Evolutionary conservation across 1,284 basidiomycete species (phyloP).

Genomic region (Moesziomyces aphidis): DNA sequence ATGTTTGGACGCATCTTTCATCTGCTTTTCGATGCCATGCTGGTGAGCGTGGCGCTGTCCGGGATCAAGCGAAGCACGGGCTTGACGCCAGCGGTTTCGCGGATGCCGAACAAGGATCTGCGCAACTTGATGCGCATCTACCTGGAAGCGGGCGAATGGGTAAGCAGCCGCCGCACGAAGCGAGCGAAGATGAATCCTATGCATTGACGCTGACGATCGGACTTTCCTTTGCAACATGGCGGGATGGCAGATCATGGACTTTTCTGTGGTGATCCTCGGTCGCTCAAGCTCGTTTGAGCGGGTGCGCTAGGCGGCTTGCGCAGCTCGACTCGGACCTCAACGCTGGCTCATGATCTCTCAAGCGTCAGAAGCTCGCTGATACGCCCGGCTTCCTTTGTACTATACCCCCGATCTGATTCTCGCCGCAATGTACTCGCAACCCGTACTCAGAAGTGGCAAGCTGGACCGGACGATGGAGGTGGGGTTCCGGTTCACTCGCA

Average conservation of each 20-base stretch:
- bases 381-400: too few relatives aligned
- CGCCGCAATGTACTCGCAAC: too few relatives aligned
- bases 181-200: background rate
- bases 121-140: conserved; percentile 62
- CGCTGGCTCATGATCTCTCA: background rate
- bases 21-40: conserved; percentile 62
- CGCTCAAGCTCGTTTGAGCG: conserved; percentile 65
- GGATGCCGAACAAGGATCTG: conserved; percentile 62
- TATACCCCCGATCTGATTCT: too few relatives aligned
- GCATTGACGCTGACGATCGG: conserved; percentile 6
- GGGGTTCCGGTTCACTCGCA: background rate
- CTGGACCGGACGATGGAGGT: background rate
- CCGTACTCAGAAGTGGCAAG: too few relatives aligned
- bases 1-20: conserved; percentile 66
- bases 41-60: conserved; percentile 61
- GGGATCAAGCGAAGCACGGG: conserved; percentile 66
- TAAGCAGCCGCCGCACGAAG: conserved; percentile 23
- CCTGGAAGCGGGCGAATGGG: conserved; percentile 67
- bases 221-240: background rate
- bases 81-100: conserved; percentile 55
- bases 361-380: background rate
- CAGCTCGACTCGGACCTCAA: too few relatives aligned
- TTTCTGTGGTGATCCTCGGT: conserved; percentile 63
- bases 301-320: conserved; percentile 41
- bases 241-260: conserved; percentile 58